Percentiles rank a stretch among this genome's conserved stretches.
These are phyloP conservation scores for Blastomyces emzantsi DNA, from an alignment of 2,329 filamentous ascomycete species.

Conservation along the genomic window DNA sequence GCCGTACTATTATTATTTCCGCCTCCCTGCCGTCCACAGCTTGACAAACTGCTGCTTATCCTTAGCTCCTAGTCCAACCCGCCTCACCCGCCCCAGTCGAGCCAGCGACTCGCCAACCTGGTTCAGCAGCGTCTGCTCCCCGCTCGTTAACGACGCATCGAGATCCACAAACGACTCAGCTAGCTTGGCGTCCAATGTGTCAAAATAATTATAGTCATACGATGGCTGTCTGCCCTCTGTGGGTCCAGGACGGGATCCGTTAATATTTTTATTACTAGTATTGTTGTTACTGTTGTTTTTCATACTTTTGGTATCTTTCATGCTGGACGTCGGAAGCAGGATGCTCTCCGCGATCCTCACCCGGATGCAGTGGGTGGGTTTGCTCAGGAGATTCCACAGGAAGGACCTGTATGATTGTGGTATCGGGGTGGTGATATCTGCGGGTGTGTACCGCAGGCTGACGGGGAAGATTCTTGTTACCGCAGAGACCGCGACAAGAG, in stretches of 20 bases:
- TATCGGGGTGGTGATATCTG: constrained; percentile 83
- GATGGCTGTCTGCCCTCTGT: constrained; percentile 18
- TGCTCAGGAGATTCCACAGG: constrained; percentile 75
- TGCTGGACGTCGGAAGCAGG: constrained; percentile 48
- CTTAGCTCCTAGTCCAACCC: constrained; percentile 71
- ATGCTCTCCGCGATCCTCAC: constrained; percentile 80
- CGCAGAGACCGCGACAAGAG: constrained; percentile 58
- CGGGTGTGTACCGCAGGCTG: constrained; percentile 77
- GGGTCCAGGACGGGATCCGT: constrained; percentile 16
- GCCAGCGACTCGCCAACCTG: constrained; percentile 76
- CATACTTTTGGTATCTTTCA: background rate
- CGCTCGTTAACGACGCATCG: constrained; percentile 30
- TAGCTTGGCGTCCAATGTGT: constrained; percentile 32
- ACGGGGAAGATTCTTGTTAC: constrained; percentile 78
- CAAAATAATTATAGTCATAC: constrained; percentile 40
- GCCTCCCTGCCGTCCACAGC: constrained; percentile 44
- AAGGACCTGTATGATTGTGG: constrained; percentile 65
- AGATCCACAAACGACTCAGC: constrained; percentile 23
- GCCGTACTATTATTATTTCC: background rate
- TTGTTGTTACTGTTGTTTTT: background rate
- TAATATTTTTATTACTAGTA: constrained; percentile 9
- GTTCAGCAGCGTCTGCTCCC: constrained; percentile 66
- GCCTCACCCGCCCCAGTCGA: constrained; percentile 76
- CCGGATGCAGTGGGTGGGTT: constrained; percentile 79
- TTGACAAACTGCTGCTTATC: constrained; percentile 79